Conservation (phyloP, 2,329 filamentous ascomycete species). For the Botrytis squamosa region DNA sequence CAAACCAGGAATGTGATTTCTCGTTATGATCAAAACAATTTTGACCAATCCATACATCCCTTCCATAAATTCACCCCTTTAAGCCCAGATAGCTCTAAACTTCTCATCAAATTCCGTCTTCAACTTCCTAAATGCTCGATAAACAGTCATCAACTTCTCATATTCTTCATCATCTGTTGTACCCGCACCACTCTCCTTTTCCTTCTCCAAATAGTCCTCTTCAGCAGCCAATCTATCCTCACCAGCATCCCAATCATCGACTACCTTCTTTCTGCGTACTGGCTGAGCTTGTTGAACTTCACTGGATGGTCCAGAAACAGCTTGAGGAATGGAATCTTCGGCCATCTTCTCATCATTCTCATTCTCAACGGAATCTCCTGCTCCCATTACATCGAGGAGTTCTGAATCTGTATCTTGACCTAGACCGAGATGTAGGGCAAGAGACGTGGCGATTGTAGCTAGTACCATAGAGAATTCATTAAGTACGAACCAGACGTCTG, state of each 20-base stretch:
- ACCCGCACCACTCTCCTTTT: constrained; percentile 39
- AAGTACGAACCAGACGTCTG: constrained; percentile 70
- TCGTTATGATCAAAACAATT: background rate
- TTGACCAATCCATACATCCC: background rate
- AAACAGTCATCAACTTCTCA: constrained; percentile 52
- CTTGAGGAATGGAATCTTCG: constrained; percentile 29
- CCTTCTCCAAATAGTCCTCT: constrained; percentile 37
- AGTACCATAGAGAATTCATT: constrained; percentile 65
- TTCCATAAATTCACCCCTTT: constrained; percentile 19
- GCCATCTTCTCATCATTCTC: constrained; percentile 40
- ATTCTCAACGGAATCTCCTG: constrained; percentile 50
- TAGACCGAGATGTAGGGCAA: constrained; percentile 57
- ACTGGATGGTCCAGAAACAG: constrained; percentile 9
- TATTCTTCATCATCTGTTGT: constrained; percentile 43
- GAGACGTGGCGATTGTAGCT: constrained; percentile 68
- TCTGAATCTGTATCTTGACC: constrained; percentile 50
- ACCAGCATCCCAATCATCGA: constrained; percentile 51
- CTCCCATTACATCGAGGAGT: constrained; percentile 46
- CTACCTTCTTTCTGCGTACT: constrained; percentile 41
- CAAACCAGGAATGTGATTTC: background rate
- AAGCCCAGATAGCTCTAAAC: constrained; percentile 46
- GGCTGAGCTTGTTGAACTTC: constrained; percentile 21
- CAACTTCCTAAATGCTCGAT: constrained; percentile 57
- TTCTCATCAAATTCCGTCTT: constrained; percentile 62
- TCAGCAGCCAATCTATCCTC: constrained; percentile 43